phyloP scores from a whole-genome alignment of 2,329 filamentous ascomycete genomes.

The Phialophora macrospora region DNA sequence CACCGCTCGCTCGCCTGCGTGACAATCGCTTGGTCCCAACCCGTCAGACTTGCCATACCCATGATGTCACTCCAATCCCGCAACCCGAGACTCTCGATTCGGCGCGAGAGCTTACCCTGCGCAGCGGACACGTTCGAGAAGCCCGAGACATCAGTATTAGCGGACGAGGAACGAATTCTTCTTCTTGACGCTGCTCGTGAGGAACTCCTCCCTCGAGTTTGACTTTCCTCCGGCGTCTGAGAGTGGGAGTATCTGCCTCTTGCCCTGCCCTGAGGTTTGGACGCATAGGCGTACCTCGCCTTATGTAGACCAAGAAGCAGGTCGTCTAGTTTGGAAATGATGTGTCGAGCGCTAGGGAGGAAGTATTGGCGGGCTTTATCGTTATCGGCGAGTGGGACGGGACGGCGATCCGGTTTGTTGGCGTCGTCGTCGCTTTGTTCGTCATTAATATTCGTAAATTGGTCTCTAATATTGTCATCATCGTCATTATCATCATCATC shows the following conservation, averaged over 20 bases:
- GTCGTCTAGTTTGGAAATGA: slow-evolving; percentile 70
- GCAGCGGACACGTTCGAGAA: slow-evolving; percentile 2
- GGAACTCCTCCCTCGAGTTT: slow-evolving; percentile 10
- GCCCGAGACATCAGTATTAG: slow-evolving; percentile 16
- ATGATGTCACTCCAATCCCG: slow-evolving; percentile 87
- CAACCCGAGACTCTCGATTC: slow-evolving; percentile 44
- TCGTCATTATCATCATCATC: slow-evolving; percentile 22
- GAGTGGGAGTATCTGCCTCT: slow-evolving; percentile 17
- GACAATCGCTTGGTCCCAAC: slow-evolving; percentile 68
- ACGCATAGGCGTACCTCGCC: slow-evolving; percentile 60
- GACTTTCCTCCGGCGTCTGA: slow-evolving; percentile 2
- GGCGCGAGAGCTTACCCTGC: slow-evolving; percentile 5
- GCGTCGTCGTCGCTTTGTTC: slow-evolving; percentile 33
- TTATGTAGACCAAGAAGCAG: slow-evolving; percentile 74
- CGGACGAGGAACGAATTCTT: slow-evolving; percentile 19
- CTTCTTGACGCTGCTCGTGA: slow-evolving; percentile 10
- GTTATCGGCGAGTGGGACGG: slow-evolving; percentile 72
- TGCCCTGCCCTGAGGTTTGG: slow-evolving; percentile 24
- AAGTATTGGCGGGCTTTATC: slow-evolving; percentile 68
- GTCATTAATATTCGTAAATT: slow-evolving; percentile 30
- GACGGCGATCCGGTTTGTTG: slow-evolving; percentile 41
- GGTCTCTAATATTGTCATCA: slow-evolving; percentile 29
- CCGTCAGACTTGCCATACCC: slow-evolving; percentile 74
- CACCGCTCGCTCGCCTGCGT: slow-evolving; percentile 75
- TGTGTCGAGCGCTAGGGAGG: slow-evolving; percentile 70